Evolutionary conservation across 345 rosid species (phyloP).

Genomic region (Lepidium africanum): DNA sequence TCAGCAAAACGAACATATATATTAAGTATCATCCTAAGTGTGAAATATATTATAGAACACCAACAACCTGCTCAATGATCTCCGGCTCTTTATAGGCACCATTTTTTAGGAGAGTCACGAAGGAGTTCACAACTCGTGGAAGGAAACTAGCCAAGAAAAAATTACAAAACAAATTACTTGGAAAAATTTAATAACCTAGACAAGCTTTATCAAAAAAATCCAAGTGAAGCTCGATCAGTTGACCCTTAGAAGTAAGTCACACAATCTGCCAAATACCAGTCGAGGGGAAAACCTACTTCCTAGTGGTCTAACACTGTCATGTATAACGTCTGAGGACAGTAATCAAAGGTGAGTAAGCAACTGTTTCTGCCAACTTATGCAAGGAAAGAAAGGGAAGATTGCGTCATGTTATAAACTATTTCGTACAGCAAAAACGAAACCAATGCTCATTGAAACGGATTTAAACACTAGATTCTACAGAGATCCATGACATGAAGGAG

Average conservation of each 20-base stretch:
- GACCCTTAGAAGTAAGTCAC: background rate
- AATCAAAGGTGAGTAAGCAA: background rate
- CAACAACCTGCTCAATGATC: background rate
- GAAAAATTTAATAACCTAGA: background rate
- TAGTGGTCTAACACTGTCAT: background rate
- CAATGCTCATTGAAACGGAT: background rate
- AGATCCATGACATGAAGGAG: background rate
- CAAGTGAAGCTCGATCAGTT: background rate
- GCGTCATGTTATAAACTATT: background rate
- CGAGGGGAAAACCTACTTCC: background rate
- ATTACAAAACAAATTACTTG: background rate
- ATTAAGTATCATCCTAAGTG: background rate
- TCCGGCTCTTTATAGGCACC: constrained; percentile 39
- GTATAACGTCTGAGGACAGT: background rate
- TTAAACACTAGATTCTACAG: background rate
- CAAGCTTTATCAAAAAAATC: background rate
- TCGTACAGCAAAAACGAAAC: background rate
- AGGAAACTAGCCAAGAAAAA: background rate
- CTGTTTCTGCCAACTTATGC: background rate
- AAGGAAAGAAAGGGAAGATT: background rate
- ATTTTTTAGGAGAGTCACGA: background rate
- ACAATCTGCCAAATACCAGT: background rate
- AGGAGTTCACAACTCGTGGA: background rate
- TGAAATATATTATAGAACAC: background rate
- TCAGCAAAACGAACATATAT: background rate